Conservation (phyloP, 2,329 filamentous ascomycete genomes). For the Beauveria asiatica region DNA sequence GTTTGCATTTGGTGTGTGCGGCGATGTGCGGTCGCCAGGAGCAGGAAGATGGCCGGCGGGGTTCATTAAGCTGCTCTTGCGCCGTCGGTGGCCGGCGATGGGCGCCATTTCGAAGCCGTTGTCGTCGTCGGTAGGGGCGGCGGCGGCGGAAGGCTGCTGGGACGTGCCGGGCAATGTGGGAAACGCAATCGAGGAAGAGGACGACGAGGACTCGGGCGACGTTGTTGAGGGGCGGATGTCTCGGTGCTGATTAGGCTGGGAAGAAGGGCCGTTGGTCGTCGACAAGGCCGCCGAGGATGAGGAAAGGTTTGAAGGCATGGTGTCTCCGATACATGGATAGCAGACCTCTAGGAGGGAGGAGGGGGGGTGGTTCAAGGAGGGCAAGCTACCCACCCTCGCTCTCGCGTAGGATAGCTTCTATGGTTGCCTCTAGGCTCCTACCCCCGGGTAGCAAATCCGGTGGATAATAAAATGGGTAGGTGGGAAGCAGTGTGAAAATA, state of each 20-base stretch:
- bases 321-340: neutral
- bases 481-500: neutral
- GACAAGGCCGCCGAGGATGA: neutral
- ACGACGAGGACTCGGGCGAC: neutral
- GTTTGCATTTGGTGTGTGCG: constrained; percentile 5
- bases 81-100: constrained; percentile 44
- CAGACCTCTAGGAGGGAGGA: neutral
- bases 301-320: neutral
- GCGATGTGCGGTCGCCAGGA: constrained; percentile 21
- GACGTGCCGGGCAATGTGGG: constrained; percentile 3
- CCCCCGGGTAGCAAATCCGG: neutral
- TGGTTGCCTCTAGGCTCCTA: neutral
- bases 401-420: neutral
- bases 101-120: constrained; percentile 48
- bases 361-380: neutral
- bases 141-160: neutral
- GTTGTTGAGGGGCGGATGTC: neutral
- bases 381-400: neutral
- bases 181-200: constrained; percentile 5
- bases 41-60: constrained; percentile 22
- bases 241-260: neutral
- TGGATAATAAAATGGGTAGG: constrained; percentile 2
- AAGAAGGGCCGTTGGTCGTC: neutral
- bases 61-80: constrained; percentile 46
- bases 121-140: neutral